phyloP scores from a whole-genome alignment of 352 stramenopile genomes.

The Globisporangium parvum region DNA sequence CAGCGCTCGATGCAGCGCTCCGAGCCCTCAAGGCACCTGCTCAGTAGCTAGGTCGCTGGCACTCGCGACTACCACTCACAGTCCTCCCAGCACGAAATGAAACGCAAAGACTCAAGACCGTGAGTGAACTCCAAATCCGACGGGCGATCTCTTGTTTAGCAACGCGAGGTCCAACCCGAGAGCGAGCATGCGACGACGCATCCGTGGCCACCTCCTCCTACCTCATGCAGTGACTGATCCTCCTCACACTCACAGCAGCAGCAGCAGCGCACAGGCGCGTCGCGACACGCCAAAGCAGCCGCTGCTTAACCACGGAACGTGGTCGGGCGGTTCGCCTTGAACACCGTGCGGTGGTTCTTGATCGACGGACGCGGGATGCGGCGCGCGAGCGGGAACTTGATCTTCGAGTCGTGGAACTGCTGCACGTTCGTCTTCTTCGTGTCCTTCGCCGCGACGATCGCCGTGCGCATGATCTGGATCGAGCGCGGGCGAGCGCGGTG shows the following conservation, averaged over 20 bases:
- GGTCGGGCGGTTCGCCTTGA: slow-evolving; percentile 94
- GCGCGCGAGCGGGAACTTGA: slow-evolving; percentile 98
- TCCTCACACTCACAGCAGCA: neutral
- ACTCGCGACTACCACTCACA: neutral
- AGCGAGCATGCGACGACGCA: neutral
- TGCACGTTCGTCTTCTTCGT: slow-evolving; percentile 95
- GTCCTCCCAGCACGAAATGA: too few species aligned
- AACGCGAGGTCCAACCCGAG: neutral
- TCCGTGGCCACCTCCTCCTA: neutral
- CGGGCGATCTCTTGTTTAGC: slow-evolving; percentile 7
- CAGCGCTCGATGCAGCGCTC: neutral
- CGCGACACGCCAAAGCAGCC: neutral
- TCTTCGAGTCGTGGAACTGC: slow-evolving; percentile 96
- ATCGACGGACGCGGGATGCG: slow-evolving; percentile 89
- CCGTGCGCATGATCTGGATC: slow-evolving; percentile 99
- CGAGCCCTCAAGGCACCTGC: neutral
- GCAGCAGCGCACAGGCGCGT: neutral
- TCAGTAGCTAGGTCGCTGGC: neutral
- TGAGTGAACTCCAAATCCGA: slow-evolving; percentile 9
- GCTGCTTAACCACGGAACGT: slow-evolving; percentile 97
- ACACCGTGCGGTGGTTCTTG: slow-evolving; percentile 96
- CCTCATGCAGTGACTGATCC: neutral
- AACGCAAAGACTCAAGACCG: too few species aligned
- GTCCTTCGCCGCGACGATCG: slow-evolving; percentile 93
- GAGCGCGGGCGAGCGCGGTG: slow-evolving; percentile 95